Evolutionary conservation across 805 yeast genomes (phyloP).

Genomic region (Yamadazyma olivae): DNA sequence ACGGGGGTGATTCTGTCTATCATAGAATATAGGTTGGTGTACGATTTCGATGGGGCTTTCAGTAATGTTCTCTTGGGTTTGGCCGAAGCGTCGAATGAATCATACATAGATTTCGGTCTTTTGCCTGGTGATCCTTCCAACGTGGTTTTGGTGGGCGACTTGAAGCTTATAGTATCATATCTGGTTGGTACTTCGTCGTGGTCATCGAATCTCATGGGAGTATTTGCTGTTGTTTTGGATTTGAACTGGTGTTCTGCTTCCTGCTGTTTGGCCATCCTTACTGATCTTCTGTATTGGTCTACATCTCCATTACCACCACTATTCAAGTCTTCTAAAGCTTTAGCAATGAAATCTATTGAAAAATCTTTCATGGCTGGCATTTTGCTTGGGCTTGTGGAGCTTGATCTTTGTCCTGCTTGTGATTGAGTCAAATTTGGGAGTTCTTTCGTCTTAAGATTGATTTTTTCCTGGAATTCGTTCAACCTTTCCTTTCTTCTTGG

Average conservation of each 20-base stretch:
- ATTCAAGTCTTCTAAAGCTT: constrained; percentile 44
- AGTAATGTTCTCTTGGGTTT: constrained; percentile 21
- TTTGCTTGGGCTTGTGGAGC: constrained; percentile 9
- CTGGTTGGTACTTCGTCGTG: constrained; percentile 35
- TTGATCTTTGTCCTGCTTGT: constrained; percentile 5
- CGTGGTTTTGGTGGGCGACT: constrained; percentile 7
- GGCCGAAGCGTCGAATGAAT: constrained; percentile 8
- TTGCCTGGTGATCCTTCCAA: constrained; percentile 12
- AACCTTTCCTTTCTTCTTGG: constrained; percentile 35
- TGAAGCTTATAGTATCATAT: constrained; percentile 23
- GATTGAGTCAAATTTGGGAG: constrained; percentile 15
- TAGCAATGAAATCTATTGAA: constrained; percentile 44
- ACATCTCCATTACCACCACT: constrained; percentile 45
- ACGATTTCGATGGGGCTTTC: constrained; percentile 34
- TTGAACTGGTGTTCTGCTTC: constrained; percentile 11
- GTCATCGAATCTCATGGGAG: constrained; percentile 21
- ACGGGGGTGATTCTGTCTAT: constrained; percentile 29
- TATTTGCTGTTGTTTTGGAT: constrained; percentile 15
- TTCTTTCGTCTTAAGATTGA: constrained; percentile 33
- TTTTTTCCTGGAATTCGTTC: constrained; percentile 34
- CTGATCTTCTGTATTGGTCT: constrained; percentile 36
- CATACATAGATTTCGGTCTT: constrained; percentile 27
- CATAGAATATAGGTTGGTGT: constrained; percentile 27
- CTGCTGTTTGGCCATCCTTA: constrained; percentile 19
- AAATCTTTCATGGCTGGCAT: constrained; percentile 42